Evolutionary conservation across 148 eudicot genomes (phyloP), one percentile per base, ranked within the genome.

Genomic region (Agrostemma githago): DNA sequence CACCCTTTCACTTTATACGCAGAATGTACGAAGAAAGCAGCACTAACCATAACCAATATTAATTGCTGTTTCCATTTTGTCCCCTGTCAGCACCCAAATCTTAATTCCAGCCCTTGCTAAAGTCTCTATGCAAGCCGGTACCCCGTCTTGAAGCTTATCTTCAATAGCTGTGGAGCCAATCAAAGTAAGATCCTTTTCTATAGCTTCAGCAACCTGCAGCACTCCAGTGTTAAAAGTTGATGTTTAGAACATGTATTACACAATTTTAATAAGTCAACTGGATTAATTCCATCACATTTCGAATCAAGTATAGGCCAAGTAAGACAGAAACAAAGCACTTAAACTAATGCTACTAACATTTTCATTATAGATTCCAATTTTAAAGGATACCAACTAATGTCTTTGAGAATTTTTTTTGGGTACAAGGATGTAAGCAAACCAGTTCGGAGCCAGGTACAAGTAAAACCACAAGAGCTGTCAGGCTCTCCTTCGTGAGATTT

Each of bases 111-210:
- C 98, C 83, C 80, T 89, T 57, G 96, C 83, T 72, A 95, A 91
- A 77, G 97, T 95, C 83, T 95, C 96, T 78, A 95, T 95, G 70
- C 97, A 92, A 20, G 89, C 72, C 40, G 98, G 98, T 34, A 95
- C 98, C 60, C 98, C 98, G 81, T 95, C 98, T 85, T 95, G 98
- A 82, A 95, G 98, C 84, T 92, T 95, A 81, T 95, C 98, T 87
- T 95, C 98, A 71, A 95, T 95, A 71, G 98, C 98, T 57, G 98
- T 92, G 79, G 86, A 83, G 71, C 98, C 98, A 82, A 95, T 90
- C 82, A 92, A 78, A 74, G 84, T 82, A 74, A 95, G 92, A 71
- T 95, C 93, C 83, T 87, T 92, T 73, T 95, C 98, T 78, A 95
- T 92, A 54, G 88, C 86, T 82, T 95, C 98, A 16, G 90, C 93